Conservation (phyloP, 306 rosid genomes). For the Oxytropis ochrocephala region DNA sequence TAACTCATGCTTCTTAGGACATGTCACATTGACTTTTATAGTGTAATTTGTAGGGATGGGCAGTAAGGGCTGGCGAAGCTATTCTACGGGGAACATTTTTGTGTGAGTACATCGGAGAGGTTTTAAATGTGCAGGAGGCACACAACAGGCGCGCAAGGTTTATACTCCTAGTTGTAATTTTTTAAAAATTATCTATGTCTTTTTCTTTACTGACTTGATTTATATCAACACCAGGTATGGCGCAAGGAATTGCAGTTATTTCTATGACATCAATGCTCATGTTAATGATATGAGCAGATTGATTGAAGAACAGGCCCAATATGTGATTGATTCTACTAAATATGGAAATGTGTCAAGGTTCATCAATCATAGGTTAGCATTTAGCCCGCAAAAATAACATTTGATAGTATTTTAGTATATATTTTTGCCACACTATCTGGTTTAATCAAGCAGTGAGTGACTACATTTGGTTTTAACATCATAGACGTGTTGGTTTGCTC, state of each 20-base stretch:
- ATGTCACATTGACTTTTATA: slow-evolving; percentile 27
- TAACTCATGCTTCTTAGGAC: slow-evolving; percentile 8
- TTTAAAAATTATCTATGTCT: background rate
- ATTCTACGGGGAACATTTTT: slow-evolving; percentile 89
- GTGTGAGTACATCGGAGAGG: slow-evolving; percentile 90
- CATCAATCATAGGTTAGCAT: slow-evolving; percentile 82
- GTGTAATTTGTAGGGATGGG: slow-evolving; percentile 73
- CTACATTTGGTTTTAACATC: background rate
- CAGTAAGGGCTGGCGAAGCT: slow-evolving; percentile 80
- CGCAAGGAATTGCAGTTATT: slow-evolving; percentile 45
- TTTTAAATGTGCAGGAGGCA: slow-evolving; percentile 71
- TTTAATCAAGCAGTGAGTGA: background rate
- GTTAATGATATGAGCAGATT: slow-evolving; percentile 85
- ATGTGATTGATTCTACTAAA: slow-evolving; percentile 63
- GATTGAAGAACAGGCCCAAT: slow-evolving; percentile 59
- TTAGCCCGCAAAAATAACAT: background rate
- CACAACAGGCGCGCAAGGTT: slow-evolving; percentile 61
- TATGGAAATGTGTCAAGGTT: slow-evolving; percentile 92
- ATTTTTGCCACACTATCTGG: background rate
- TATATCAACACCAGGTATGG: slow-evolving; percentile 49
- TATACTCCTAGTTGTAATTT: slow-evolving; percentile 15
- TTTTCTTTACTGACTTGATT: slow-evolving; percentile 19
- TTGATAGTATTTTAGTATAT: background rate
- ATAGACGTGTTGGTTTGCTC: slow-evolving; percentile 21
- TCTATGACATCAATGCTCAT: slow-evolving; percentile 56